Conservation (phyloP, 169 alveolate genomes). For the Sarcocystis neurona region DNA sequence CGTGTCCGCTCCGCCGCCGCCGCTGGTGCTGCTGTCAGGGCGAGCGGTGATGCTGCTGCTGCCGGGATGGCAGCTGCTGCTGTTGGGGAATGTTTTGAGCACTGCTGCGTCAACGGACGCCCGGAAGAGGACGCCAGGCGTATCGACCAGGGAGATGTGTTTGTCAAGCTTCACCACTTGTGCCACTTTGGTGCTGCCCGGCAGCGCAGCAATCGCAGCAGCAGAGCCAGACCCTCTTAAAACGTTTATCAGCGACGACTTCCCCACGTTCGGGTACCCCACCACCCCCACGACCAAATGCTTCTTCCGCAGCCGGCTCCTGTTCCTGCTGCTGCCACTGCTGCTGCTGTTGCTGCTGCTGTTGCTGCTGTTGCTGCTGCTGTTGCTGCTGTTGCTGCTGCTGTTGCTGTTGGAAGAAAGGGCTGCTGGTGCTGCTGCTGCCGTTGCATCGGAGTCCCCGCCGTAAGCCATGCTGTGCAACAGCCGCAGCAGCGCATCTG, state of each 20-base stretch:
- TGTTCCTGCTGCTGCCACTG: slow-evolving; percentile 75
- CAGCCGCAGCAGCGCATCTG: slow-evolving; percentile 37
- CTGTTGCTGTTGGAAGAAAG: slow-evolving; percentile 53
- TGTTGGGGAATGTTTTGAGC: slow-evolving; percentile 39
- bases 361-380: neutral
- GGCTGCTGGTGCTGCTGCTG: too few species aligned
- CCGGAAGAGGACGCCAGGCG: slow-evolving; percentile 93
- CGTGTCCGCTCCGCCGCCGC: neutral
- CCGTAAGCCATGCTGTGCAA: neutral
- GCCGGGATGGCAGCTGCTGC: neutral
- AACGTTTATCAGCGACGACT: slow-evolving; percentile 89
- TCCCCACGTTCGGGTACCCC: slow-evolving; percentile 95
- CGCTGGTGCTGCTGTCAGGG: neutral
- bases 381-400: slow-evolving; percentile 25
- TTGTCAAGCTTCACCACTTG: slow-evolving; percentile 90
- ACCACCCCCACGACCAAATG: slow-evolving; percentile 90
- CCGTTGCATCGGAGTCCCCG: neutral
- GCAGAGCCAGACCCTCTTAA: slow-evolving; percentile 84
- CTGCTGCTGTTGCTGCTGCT: slow-evolving; percentile 15
- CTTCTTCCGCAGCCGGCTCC: slow-evolving; percentile 79
- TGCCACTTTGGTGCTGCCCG: slow-evolving; percentile 91
- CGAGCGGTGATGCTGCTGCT: neutral
- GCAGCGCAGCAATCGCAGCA: slow-evolving; percentile 88
- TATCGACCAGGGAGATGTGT: slow-evolving; percentile 87
- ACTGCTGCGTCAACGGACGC: slow-evolving; percentile 50